Base-by-base conservation (phyloP, 129 eudicot species). In the Pittosporum tobira region DNA sequence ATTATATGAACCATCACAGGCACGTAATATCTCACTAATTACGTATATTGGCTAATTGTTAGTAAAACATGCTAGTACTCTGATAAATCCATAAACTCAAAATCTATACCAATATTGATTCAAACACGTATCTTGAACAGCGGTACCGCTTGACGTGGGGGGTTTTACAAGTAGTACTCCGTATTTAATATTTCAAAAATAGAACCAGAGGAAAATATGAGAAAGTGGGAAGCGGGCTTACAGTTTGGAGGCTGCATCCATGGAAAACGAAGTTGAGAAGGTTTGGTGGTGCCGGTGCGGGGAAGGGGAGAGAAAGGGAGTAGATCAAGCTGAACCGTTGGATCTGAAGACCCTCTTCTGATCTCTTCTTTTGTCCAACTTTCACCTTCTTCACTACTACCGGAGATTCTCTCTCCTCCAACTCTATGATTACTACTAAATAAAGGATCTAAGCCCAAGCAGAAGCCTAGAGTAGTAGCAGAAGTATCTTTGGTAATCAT, bases 251-350 rank as follows among this genome's bases (percentile, higher is more conserved):
- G 38, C 7, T 37, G 22, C 24, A 79, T 84, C 97, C 97, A 90
- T 45, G 94, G 84, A 66, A 90, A 80, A 48, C 70, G 77, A 15
- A 62, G 75, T 24, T 65, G 73, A 46, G 77, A 57, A 2, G 82
- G 73, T 9, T 61, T 55, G 69, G 40, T 78, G 83, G n/a, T n/a
- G n/a, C n/a, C n/a, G 55, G 26, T 65, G 43, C 65, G 77, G 28
- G 58, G 70, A 62, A 79, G 72, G 19, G 94, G 89, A 46, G 94
- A 80, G 69, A 78, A 80, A 57, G 98, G 95, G 24, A 81, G 75
- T 51, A 91, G 90, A 74, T 86, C 89, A 65, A 91, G 98, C 65
- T 86, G 94, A 22, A 69, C 59, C 2, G 75, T 75, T 22, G 74
- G 85, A 79, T 81, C 86, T 58, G 72, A 74, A 30, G 79, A 72